These are phyloP conservation scores for Cinchona pubescens DNA, from an alignment of 257 asterid species.

Conservation along the genomic window DNA sequence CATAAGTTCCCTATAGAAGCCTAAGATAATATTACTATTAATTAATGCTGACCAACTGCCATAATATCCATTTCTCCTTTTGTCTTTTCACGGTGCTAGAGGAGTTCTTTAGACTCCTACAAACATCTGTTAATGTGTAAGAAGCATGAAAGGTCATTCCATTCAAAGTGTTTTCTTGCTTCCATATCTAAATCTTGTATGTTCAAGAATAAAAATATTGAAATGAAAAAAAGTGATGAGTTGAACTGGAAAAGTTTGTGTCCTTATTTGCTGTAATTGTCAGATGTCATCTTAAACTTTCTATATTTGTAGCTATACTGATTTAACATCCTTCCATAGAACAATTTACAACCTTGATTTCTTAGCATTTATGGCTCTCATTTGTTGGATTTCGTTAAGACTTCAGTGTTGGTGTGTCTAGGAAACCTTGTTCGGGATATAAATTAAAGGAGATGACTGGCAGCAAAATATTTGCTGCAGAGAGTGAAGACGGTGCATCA, in stretches of 20 bases:
- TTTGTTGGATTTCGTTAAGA: neutral
- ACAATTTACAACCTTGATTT: neutral
- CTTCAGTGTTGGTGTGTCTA: slow-evolving; percentile 26
- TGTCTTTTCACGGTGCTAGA: neutral
- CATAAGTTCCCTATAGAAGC: neutral
- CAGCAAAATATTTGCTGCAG: slow-evolving; percentile 67
- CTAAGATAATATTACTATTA: neutral
- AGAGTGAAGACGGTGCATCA: slow-evolving; percentile 45
- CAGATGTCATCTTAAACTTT: neutral
- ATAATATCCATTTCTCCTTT: neutral
- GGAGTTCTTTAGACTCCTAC: neutral
- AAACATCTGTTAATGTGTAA: neutral
- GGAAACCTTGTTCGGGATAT: slow-evolving; percentile 88
- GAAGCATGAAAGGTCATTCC: neutral
- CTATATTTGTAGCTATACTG: neutral
- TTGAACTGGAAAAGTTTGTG: neutral
- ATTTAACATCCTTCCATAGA: neutral
- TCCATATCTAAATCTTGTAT: neutral
- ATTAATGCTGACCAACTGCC: neutral
- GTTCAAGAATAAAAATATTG: neutral
- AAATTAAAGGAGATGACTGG: slow-evolving; percentile 89
- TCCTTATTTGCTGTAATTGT: neutral
- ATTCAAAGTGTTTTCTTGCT: neutral
- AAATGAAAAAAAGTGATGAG: no score
- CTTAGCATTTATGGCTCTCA: no score